These are phyloP conservation scores for Ogataea nonfermentans DNA, from an alignment of 805 yeast genomes.

Conservation along the genomic window DNA sequence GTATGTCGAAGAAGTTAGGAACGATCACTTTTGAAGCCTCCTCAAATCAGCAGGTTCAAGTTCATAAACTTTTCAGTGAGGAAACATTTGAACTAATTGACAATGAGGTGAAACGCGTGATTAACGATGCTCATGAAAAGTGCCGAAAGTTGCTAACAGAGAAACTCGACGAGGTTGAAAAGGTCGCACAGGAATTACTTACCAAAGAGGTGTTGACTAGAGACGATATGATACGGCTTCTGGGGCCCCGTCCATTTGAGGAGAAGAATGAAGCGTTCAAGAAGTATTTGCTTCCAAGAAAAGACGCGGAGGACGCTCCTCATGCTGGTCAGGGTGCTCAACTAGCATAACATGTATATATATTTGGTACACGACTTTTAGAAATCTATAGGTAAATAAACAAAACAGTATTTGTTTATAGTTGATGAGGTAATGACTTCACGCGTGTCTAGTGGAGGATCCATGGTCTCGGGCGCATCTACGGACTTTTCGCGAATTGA, in stretches of 20 bases:
- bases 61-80: constrained; percentile 80
- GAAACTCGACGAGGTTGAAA: constrained; percentile 71
- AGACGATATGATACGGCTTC: constrained; percentile 84
- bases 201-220: constrained; percentile 88
- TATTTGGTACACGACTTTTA: background rate
- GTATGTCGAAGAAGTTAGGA: constrained; percentile 90
- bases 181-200: constrained; percentile 84
- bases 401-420: constrained; percentile 2
- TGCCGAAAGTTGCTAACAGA: constrained; percentile 70
- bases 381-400: background rate
- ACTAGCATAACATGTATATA: constrained; percentile 14
- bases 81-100: constrained; percentile 81
- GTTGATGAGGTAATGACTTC: constrained; percentile 11
- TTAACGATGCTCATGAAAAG: constrained; percentile 67
- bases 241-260: constrained; percentile 91
- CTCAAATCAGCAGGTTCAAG: constrained; percentile 45
- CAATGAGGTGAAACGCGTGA: constrained; percentile 74
- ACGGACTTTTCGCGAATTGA: constrained; percentile 42
- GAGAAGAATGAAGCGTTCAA: constrained; percentile 90
- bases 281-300: constrained; percentile 45
- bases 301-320: constrained; percentile 19
- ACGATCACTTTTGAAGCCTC: constrained; percentile 73
- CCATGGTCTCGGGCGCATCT: constrained; percentile 6
- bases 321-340: constrained; percentile 23
- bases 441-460: constrained; percentile 11